Evolutionary conservation across 768 basidiomycete genomes (phyloP), one percentile per base, ranked within the genome.

Genomic region (Rhodotorula kratochvilovae): DNA sequence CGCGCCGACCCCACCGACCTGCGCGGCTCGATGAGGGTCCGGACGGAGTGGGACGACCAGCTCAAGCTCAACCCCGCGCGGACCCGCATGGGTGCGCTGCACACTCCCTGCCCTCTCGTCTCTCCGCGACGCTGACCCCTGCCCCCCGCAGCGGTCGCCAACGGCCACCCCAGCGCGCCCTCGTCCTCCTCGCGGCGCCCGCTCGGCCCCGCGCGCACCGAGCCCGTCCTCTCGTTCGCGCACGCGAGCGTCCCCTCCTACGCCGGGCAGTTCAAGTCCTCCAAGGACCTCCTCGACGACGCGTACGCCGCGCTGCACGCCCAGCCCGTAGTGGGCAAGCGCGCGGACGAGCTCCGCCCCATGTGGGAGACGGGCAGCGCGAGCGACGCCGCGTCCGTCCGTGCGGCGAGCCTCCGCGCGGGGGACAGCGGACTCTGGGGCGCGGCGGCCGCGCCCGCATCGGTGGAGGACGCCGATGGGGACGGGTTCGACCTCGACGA

Each of bases 401-500:
- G 58, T 5, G 12, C 33, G 17, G 39, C 56, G 36, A 63, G 62
- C 39, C 23, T 50, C 31, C 46, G 43, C 43, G 63, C 62, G 48
- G 42, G 48, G 11, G 55, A 65, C 50, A 64, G 66, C 59, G 66
- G 62, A 2, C 15, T 62, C 27, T 62, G 56, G 29, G n/a, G 19
- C 25, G 36, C 55, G 35, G 29, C 43, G 57, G 7, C 31, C 11
- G n/a, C 53, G 23, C 39, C 10, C 0, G 42, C 48, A 12, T 31
- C n/a, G 59, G 48, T 13, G 19, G 63, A 51, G 29, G 63, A 51
- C 13, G 39, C 39, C 39, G 71, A 46, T 5, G 71, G 55, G 17
- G 71, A 72, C 36, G 71, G 71, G 33, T 72, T 72, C 60, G 67
- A 68, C 61, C 35, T 72, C 11, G 71, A 72, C 67, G 67, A 72